Conservation (phyloP, 306 rosid genomes). For the Rosa persica region DNA sequence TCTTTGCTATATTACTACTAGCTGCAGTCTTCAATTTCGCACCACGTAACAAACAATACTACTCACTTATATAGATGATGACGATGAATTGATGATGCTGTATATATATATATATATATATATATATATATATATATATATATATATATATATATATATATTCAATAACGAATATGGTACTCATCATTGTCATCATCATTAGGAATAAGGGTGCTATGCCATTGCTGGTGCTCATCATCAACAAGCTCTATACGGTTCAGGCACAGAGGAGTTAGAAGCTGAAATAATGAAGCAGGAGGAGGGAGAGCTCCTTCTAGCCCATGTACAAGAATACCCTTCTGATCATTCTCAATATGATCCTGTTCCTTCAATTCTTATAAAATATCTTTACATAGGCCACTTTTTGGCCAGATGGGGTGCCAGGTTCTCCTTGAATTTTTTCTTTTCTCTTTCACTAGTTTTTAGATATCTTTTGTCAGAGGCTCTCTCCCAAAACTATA, state of each 20-base stretch:
- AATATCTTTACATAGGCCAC: constrained; percentile 54
- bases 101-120: not conserved
- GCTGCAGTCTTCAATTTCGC: not conserved
- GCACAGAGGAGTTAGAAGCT: not conserved
- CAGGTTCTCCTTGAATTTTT: constrained; percentile 42
- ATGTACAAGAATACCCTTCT: constrained; percentile 23
- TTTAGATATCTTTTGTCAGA: not conserved
- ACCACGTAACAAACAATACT: not conserved
- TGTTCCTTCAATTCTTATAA: constrained; percentile 45
- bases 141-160: not conserved
- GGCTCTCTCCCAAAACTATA: not conserved
- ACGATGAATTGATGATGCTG: not conserved
- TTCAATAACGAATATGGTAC: not conserved
- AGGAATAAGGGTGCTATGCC: not conserved
- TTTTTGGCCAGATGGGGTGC: constrained; percentile 84
- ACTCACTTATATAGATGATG: not conserved
- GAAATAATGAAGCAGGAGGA: constrained; percentile 5
- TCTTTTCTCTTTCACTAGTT: not conserved
- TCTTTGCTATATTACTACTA: not conserved
- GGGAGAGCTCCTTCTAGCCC: constrained; percentile 33
- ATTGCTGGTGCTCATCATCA: not conserved
- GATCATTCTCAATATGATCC: not conserved
- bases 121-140: not conserved
- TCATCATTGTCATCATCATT: not conserved
- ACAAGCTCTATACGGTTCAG: not conserved